Base-by-base conservation (phyloP, 2,329 filamentous ascomycete species). In the Fusarium denticulatum region DNA sequence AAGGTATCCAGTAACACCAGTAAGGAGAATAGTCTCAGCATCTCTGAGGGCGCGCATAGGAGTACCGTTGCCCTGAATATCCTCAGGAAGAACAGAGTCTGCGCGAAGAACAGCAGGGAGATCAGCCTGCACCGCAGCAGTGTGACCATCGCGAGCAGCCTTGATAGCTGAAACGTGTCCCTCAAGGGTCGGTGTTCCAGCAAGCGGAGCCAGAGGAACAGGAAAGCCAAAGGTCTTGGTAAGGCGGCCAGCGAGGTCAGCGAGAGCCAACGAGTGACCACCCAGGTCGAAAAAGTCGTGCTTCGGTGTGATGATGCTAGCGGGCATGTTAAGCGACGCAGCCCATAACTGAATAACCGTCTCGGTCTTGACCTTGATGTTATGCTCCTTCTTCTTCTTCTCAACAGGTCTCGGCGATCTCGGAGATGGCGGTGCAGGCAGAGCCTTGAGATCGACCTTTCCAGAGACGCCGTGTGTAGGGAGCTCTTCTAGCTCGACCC, bases 261-360 rank as follows among this genome's bases (percentile, higher is more conserved):
- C 93, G n/a, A 96, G 88, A 5, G 90, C 90, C 60, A 96, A 83
- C 0, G 93, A 95, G 81, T 96, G 93, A 0, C 93, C 93, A 40
- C 93, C 93, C 4, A 96, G 84, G 68, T 95, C 93, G 79, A 95
- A 96, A 81, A 96, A 96, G 80, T 91, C 92, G 79, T 94, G 91
- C 69, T 93, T 90, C 4, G 85, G 88, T 78, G 91, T 92, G 30
- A 95, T 88, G 26, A 88, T 85, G 45, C 82, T 86, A 15, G 86
- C 83, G 0, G 92, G 87, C n/a, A 92, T 88, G 70, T 91, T 90
- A 20, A 96, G 85, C 32, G 91, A 89, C 6, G 89, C 86, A 6
- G 93, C 91, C 93, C 93, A 96, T 60, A 92, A 86, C 74, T 91
- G 89, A 20, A 91, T 89, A 40, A 96, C 89, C 22, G 90, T 89